Conservation (phyloP, 176 grass and related monocot genomes). For the barley (Hordeum vulgare) region MorexV3_pseudomolecules_assembly NC_058522.1:164821141-164821640, state of each 20-base stretch:
- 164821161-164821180: background rate
- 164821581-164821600: no score
- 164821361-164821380: background rate
- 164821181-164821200: background rate
- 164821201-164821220: background rate
- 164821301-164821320: background rate
- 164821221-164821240: background rate
- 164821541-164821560: background rate
- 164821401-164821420: background rate
- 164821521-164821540: background rate
- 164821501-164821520: background rate
- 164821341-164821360: background rate
- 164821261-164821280: background rate
- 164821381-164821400: background rate
- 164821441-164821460: background rate
- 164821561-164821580: background rate
- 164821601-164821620: background rate
- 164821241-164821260: background rate
- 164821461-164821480: background rate
- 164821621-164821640: background rate
- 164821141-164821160: constrained; percentile 4
- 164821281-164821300: background rate
- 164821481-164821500: background rate
- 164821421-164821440: background rate
- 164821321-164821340: background rate